Base-by-base conservation (phyloP, 202 grass and related monocot genomes). In the Panicum hallii region DNA sequence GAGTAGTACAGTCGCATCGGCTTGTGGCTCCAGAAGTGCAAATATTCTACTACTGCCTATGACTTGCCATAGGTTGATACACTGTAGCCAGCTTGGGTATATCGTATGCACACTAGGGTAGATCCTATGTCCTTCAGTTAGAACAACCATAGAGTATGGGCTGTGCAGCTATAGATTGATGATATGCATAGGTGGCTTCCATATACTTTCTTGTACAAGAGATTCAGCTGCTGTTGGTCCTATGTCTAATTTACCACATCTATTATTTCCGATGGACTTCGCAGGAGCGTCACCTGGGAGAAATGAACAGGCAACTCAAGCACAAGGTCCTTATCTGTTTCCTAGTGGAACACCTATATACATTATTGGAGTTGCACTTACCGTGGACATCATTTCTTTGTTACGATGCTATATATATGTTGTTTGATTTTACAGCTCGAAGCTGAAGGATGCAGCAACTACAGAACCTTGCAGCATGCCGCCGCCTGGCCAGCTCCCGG, bases 291-390 rank as follows among this genome's bases (percentile, higher is more conserved):
- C 93, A 95, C 71, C 78, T 97, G 26, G 93, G 86, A 46, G 97
- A 96, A 86, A 85, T 99, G 77, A 99, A 97, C 79, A 99, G 87
- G 79, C 97, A 99, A 79, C 91, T 99, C 34, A 97, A 85, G 74
- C 87, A 86, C 60, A 92, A 91, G 97, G 97, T 96, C 41, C 15
- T 23, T 85, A 50, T 50, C 53, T 36, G 3, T 61, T 42, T 30
- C 71, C 34, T n/a, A 48, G 12, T 62, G 80, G 38, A 61, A 41
- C 13, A 13, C 23, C n/a, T 32, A 26, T 32, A 26, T 19, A 67
- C 11, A 26, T 43, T 57, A 28, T 48, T 19, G 13, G 64, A 70
- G 5, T n/a, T 53, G 28, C 16, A 62, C 23, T 57, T 10, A 81
- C 2, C 57, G 4, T 67, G 19, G 54, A 32, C 47, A 42, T n/a